A percentile compares a stretch with the other conserved stretches of the same genome.
Conservation (phyloP, 2,329 filamentous ascomycete genomes). For the Conoideocrella luteorostrata region DNA sequence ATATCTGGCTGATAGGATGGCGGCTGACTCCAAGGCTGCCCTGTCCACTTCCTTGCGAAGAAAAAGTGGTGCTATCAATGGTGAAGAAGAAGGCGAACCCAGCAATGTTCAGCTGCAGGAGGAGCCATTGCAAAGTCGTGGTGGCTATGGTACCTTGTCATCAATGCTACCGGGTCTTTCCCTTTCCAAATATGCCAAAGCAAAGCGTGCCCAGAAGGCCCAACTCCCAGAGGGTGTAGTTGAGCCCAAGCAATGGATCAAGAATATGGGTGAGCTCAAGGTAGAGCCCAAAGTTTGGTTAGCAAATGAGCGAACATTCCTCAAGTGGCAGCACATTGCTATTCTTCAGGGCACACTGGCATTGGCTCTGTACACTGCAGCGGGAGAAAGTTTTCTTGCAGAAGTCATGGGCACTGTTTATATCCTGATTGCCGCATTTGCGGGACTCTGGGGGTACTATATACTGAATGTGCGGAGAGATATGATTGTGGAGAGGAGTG, state of each 20-base stretch:
- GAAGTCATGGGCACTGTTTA: slow-evolving; percentile 77
- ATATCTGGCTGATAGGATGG: slow-evolving; percentile 50
- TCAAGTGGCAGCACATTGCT: slow-evolving; percentile 97
- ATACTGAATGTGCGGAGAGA: slow-evolving; percentile 69
- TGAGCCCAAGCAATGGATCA: slow-evolving; percentile 82
- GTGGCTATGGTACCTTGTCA: slow-evolving; percentile 52
- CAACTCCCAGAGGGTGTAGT: slow-evolving; percentile 79
- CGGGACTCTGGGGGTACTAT: slow-evolving; percentile 79
- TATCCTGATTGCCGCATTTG: slow-evolving; percentile 73
- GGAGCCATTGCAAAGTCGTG: slow-evolving; percentile 16
- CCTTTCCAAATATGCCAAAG: slow-evolving; percentile 65
- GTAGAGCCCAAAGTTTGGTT: slow-evolving; percentile 99
- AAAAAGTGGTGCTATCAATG: slow-evolving; percentile 18
- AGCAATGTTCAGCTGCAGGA: slow-evolving; percentile 30
- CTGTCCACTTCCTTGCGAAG: slow-evolving; percentile 21
- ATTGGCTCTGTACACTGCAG: slow-evolving; percentile 82
- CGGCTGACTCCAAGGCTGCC: slow-evolving; percentile 34
- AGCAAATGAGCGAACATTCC: slow-evolving; percentile 94
- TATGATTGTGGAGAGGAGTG: slow-evolving; percentile 80
- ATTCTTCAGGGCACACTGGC: slow-evolving; percentile 80
- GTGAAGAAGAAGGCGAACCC: slow-evolving; percentile 29
- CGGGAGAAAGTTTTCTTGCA: slow-evolving; percentile 71
- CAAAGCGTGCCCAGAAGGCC: slow-evolving; percentile 43
- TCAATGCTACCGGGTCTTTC: slow-evolving; percentile 79
- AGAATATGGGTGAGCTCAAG: slow-evolving; percentile 84